Base-by-base conservation (phyloP, 1,139 yeast species). In the Kurtzmaniella quercitrusa region DNA sequence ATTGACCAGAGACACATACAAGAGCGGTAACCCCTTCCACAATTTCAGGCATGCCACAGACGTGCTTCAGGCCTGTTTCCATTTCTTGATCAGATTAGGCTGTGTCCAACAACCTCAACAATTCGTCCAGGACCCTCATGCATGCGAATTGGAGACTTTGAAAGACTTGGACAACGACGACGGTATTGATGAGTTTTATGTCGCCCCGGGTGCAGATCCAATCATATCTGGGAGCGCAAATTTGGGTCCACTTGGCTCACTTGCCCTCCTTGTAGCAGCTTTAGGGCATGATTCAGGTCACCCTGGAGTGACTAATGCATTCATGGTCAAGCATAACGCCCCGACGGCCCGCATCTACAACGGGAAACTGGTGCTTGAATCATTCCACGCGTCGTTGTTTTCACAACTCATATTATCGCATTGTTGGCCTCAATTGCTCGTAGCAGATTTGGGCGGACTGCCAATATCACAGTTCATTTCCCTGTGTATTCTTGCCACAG, bases 231-330 rank as follows among this genome's bases (percentile, higher is more conserved):
- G 34, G 15, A 19, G 27, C 31, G 51, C 56, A 14, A 51, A 63
- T 40, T 57, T 77, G 36, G 65, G 64, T 42, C 72, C 81, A 1
- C 51, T 72, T 19, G 84, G 82, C 55, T 69, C 78, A 1, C 63
- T 82, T 39, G 79, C 82, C 0, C 66, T 89, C 23, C 71, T 88
- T 38, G 72, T 90, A 19, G 88, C 96, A 1, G 95, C 96, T 1
- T 68, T 91, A 41, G 98, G 98, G 40, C 98, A 93, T 63, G 98
- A 93, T 63, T 82, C 88, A 27, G 96, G 96, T 17, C 98, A 93
- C 62, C 98, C 98, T 0, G 98, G 98, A 1, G 82, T 90, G 16
- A 89, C 95, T 11, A 89, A 90, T 62, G 80, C 81, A 38, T 82
- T 89, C 51, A 67, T 91, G 64, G 71, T 75, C 27, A 70, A 77